Base-by-base conservation (phyloP, 2,329 filamentous ascomycete genomes). In the Leptographium flavum region DNA sequence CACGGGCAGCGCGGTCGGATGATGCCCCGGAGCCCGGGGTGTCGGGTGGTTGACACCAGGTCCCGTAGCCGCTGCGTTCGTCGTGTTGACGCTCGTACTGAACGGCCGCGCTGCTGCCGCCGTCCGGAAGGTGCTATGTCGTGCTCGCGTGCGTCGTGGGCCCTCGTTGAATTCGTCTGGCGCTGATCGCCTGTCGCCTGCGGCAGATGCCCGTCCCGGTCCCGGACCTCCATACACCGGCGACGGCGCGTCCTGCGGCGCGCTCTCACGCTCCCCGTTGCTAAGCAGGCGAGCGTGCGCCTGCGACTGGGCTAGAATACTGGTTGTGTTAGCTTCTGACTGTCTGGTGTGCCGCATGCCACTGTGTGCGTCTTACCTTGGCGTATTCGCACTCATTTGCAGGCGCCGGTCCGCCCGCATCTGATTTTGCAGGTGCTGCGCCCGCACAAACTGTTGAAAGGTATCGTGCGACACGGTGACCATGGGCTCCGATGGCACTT, bases 401-500 rank as follows among this genome's bases (percentile, higher is more conserved):
- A 22, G 8, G 13, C 14, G 23, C 30, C 15, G 35, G 27, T 31
- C 19, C 17, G 15, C 23, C 19, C 28, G 39, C 25, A n/a, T n/a
- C n/a, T n/a, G n/a, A n/a, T n/a, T n/a, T n/a, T 27, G 25, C 21
- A 39, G 13, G 7, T 27, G 32, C 14, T 49, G 47, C 2, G 30
- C 11, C 2, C 45, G 39, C 10, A 49, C 6, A 9, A 45, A 35
- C n/a, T 47, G 42, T 5, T 43, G 38, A 13, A 49, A 14, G 9
- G 46, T 37, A 2, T 23, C 37, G 28, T 27, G 9, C 11, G 27
- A 41, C 5, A 43, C n/a, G 13, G 41, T 46, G 4, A 42, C 15
- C 23, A 46, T 33, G 22, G 58, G 54, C 47, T 77, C 70, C 2
- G 73, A 71, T 3, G 67, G 72, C 22, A 81, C 62, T 53, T 77